Evolutionary conservation across 805 yeast genomes (phyloP).

Genomic region (Komagataella populi): DNA sequence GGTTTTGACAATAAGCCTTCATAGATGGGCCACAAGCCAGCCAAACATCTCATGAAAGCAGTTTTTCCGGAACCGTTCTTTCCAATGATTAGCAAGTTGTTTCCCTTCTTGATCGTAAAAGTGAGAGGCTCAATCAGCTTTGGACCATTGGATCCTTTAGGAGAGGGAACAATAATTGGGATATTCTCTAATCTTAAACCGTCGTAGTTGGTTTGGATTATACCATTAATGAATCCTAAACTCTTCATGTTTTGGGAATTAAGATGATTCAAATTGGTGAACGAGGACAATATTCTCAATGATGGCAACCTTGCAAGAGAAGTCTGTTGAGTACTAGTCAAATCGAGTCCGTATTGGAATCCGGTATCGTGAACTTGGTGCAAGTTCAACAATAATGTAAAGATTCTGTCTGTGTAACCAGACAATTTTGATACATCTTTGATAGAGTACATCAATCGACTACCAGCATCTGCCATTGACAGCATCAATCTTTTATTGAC

Average conservation of each 20-base stretch:
- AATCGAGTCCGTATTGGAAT: slow-evolving; percentile 29
- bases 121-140: slow-evolving; percentile 47
- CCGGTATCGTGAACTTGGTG: slow-evolving; percentile 69
- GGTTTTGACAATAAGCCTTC: slow-evolving; percentile 76
- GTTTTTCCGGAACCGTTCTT: slow-evolving; percentile 88
- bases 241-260: not conserved
- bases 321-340: slow-evolving; percentile 9
- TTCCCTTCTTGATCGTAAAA: slow-evolving; percentile 47
- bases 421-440: slow-evolving; percentile 86
- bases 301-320: slow-evolving; percentile 11
- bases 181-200: slow-evolving; percentile 79
- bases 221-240: slow-evolving; percentile 52
- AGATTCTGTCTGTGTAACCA: slow-evolving; percentile 82
- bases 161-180: slow-evolving; percentile 69
- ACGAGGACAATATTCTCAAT: slow-evolving; percentile 5
- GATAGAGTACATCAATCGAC: slow-evolving; percentile 86
- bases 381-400: slow-evolving; percentile 56
- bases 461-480: slow-evolving; percentile 90
- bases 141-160: slow-evolving; percentile 42
- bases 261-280: slow-evolving; percentile 7
- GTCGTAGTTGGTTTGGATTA: slow-evolving; percentile 60
- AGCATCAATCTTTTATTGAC: slow-evolving; percentile 85
- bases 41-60: slow-evolving; percentile 68
- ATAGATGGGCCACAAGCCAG: slow-evolving; percentile 88
- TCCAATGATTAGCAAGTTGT: slow-evolving; percentile 70